phyloP scores from a whole-genome alignment of 768 basidiomycete genomes.

The Suillus decipiens region DNA sequence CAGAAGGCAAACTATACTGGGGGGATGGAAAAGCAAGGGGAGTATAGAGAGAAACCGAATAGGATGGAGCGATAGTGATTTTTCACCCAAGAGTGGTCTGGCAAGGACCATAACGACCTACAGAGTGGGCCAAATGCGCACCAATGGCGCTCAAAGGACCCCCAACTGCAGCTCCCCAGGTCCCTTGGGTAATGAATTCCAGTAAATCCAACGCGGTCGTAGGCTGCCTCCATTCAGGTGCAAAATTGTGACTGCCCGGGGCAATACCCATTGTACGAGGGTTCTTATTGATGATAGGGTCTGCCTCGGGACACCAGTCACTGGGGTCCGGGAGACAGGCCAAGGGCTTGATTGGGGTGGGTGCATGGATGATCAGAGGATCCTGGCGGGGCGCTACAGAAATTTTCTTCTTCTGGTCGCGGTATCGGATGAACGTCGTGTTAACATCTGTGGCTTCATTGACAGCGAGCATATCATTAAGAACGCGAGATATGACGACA shows the following conservation, averaged over 20 bases:
- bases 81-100: conserved; percentile 22
- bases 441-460: background rate
- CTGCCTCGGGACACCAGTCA: conserved; percentile 33
- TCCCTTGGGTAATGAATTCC: conserved; percentile 24
- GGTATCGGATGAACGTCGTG: background rate
- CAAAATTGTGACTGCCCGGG: conserved; percentile 24
- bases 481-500: background rate
- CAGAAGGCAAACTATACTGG: conserved; percentile 2
- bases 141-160: conserved; percentile 29
- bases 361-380: conserved; percentile 15
- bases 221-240: conserved; percentile 5
- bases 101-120: conserved; percentile 21
- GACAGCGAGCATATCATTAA: conserved; percentile 4
- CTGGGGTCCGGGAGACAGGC: conserved; percentile 15
- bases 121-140: conserved; percentile 22
- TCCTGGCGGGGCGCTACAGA: background rate
- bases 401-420: background rate
- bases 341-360: conserved; percentile 17
- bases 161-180: conserved; percentile 25
- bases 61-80: background rate
- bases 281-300: conserved; percentile 32
- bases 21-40: conserved; percentile 8
- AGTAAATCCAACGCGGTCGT: conserved; percentile 30
- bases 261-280: conserved; percentile 30
- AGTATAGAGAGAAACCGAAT: background rate